Evolutionary conservation across 2,329 filamentous ascomycete genomes (phyloP).

Genomic region (Pseudogymnoascus sp.): DNA sequence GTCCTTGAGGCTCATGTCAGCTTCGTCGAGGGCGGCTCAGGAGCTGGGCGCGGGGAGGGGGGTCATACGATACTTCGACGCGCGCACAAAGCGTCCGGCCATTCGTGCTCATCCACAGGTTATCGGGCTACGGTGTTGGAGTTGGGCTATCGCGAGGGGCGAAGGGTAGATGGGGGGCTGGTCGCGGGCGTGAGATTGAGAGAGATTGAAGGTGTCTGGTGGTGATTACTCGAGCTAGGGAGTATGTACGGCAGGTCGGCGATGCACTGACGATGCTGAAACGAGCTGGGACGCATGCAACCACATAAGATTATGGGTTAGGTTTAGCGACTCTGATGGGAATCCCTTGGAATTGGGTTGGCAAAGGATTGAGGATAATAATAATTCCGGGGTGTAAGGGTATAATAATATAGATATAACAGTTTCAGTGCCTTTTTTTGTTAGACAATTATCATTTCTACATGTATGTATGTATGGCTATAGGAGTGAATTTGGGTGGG

Average conservation of each 20-base stretch:
- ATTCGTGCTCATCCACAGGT: slow-evolving; percentile 32
- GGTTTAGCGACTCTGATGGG: not conserved
- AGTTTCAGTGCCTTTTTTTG: not conserved
- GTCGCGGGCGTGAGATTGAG: not conserved
- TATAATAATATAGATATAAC: not conserved
- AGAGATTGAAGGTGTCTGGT: not conserved
- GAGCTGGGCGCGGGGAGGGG: slow-evolving; percentile 16
- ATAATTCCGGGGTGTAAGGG: not conserved
- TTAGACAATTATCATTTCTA: not conserved
- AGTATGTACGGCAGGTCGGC: not conserved
- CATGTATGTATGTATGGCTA: not conserved
- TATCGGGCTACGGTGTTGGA: not conserved
- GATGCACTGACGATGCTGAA: not conserved
- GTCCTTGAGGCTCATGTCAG: slow-evolving; percentile 49
- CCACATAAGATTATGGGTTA: not conserved
- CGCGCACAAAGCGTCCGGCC: slow-evolving; percentile 64
- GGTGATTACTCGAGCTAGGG: not conserved
- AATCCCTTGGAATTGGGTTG: not conserved
- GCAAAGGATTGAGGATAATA: not conserved
- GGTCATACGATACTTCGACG: slow-evolving; percentile 62
- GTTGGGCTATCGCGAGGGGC: not conserved
- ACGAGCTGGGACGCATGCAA: not conserved
- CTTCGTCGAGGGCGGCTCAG: slow-evolving; percentile 11
- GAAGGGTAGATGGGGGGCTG: not conserved
- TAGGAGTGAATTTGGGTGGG: not conserved